A percentile compares a stretch with the other conserved stretches of the same genome.
These are phyloP conservation scores for Camelina neglecta DNA, from an alignment of 345 rosid genomes.

Conservation along the genomic window DNA sequence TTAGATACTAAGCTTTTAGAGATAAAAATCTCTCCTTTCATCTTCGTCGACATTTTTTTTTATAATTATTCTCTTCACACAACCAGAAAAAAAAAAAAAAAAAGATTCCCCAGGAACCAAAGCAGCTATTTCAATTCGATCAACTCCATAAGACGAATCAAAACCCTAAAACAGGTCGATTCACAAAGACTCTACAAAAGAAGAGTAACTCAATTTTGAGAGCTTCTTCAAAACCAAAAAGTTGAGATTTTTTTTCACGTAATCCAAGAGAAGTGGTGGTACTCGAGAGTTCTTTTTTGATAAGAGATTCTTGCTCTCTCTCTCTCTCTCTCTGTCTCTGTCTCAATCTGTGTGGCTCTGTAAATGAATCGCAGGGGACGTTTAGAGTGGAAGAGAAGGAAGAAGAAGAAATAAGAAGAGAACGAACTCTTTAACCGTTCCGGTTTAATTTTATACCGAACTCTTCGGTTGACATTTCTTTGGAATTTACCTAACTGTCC, in stretches of 20 bases:
- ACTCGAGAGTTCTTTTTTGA: neutral
- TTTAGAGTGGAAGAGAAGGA: constrained; percentile 32
- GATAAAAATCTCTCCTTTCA: constrained; percentile 62
- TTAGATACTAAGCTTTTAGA: constrained; percentile 58
- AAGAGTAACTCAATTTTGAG: constrained; percentile 23
- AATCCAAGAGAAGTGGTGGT: neutral
- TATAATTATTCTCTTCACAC: neutral
- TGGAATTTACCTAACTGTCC: constrained; percentile 37
- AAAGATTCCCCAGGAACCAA: constrained; percentile 1
- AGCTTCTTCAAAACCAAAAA: constrained; percentile 25
- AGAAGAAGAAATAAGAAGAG: constrained; percentile 32
- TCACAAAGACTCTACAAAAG: neutral
- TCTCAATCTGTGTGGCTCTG: constrained; percentile 14
- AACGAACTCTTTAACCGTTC: constrained; percentile 37
- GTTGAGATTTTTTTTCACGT: constrained; percentile 12
- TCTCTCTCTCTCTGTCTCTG: neutral
- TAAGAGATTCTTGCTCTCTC: constrained; percentile 2
- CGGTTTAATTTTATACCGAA: constrained; percentile 25
- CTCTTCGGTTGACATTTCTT: constrained; percentile 1
- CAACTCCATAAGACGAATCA: constrained; percentile 13
- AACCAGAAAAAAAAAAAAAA: neutral
- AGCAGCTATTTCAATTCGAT: constrained; percentile 2
- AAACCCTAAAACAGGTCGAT: neutral
- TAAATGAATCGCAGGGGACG: neutral
- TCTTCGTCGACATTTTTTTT: constrained; percentile 61